Conservation (phyloP, 345 rosid genomes). For the Geranium brycei region DNA sequence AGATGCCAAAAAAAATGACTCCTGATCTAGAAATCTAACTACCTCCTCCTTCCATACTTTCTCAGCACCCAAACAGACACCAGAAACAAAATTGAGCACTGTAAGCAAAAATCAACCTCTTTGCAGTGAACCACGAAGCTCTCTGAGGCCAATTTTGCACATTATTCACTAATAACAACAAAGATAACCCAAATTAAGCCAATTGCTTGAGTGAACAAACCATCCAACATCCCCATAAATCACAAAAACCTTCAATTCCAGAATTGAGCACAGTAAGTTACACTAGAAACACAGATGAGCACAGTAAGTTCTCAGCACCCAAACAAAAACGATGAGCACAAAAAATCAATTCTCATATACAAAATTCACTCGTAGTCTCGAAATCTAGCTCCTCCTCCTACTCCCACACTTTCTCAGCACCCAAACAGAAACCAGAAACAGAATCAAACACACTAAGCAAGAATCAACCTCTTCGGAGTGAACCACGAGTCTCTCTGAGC, state of each 20-base stretch:
- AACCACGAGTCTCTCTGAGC: constrained; percentile 7
- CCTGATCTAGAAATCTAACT: constrained; percentile 4
- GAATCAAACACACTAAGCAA: too few species aligned
- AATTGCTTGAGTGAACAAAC: too few species aligned
- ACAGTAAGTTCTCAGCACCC: neutral
- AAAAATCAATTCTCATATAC: neutral
- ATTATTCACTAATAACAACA: too few species aligned
- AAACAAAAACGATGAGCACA: too few species aligned
- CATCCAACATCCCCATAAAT: too few species aligned
- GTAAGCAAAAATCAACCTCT: constrained; percentile 28
- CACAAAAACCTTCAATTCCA: too few species aligned
- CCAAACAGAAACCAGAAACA: too few species aligned
- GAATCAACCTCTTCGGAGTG: too few species aligned
- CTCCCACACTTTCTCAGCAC: too few species aligned
- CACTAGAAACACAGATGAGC: too few species aligned
- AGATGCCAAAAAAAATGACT: neutral
- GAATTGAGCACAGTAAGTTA: too few species aligned
- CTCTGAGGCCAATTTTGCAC: neutral
- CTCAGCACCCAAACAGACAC: constrained; percentile 4
- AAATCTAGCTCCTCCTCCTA: constrained; percentile 1
- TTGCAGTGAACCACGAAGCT: constrained; percentile 79
- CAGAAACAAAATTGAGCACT: constrained; percentile 1
- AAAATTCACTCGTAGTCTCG: neutral
- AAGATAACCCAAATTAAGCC: too few species aligned
- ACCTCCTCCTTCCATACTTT: neutral